Evolutionary conservation across 257 asterid species (phyloP).

Genomic region (Thymus quinquecostatus): DNA sequence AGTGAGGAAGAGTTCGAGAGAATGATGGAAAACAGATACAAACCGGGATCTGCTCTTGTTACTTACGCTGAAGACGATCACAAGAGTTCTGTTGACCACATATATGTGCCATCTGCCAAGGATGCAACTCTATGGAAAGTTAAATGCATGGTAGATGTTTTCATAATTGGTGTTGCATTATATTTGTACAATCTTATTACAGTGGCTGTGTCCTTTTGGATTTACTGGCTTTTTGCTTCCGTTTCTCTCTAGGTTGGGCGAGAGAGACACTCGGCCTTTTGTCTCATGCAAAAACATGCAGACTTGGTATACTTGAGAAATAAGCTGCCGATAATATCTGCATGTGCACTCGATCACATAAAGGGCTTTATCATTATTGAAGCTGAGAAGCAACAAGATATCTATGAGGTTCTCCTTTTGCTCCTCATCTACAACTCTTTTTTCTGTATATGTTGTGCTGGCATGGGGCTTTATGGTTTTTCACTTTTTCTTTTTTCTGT

Average conservation of each 20-base stretch:
- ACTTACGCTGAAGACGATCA: constrained; percentile 71
- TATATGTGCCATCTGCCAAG: constrained; percentile 48
- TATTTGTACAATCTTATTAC: constrained; percentile 7
- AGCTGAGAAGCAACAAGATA: constrained; percentile 76
- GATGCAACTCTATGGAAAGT: constrained; percentile 88
- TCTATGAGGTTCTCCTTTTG: constrained; percentile 68
- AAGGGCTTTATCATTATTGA: constrained; percentile 83
- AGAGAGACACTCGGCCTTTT: constrained; percentile 87
- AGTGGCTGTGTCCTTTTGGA: background rate
- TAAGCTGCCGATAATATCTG: constrained; percentile 78
- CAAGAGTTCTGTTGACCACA: constrained; percentile 44
- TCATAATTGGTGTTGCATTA: constrained; percentile 13
- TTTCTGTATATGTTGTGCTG: constrained; percentile 13
- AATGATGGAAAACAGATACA: constrained; percentile 67
- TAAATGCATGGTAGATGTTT: constrained; percentile 80
- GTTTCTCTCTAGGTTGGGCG: constrained; percentile 72
- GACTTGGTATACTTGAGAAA: constrained; percentile 70
- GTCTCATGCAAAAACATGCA: constrained; percentile 89
- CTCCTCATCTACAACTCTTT: constrained; percentile 12
- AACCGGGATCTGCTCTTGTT: constrained; percentile 70
- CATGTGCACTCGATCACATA: constrained; percentile 81
- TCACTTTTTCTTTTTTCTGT: constrained; percentile 5
- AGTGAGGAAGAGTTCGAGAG: constrained; percentile 80
- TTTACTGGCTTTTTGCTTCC: constrained; percentile 28
- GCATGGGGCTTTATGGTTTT: background rate